Percentiles rank a stretch among this genome's conserved stretches.
Evolutionary conservation across 495 filamentous ascomycete genomes (phyloP).

Genomic region (Xylaria intraflava): DNA sequence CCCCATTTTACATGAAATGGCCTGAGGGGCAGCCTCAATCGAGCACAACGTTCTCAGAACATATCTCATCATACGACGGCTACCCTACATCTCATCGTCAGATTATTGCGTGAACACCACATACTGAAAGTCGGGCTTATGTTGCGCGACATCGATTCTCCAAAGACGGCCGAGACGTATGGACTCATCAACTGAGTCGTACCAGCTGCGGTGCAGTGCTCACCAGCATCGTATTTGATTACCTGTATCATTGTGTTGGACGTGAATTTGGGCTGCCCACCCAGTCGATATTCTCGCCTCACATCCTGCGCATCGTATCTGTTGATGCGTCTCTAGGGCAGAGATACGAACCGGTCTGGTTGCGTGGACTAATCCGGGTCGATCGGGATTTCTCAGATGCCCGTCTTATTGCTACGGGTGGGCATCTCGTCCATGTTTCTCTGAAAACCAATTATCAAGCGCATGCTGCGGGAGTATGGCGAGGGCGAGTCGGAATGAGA

Average conservation of each 20-base stretch:
- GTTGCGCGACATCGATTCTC: constrained; percentile 49
- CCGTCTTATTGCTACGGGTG: constrained; percentile 57
- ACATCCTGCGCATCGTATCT: constrained; percentile 52
- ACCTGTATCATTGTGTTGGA: constrained; percentile 41
- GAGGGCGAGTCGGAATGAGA: neutral
- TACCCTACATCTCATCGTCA: constrained; percentile 41
- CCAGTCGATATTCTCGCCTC: too few species aligned
- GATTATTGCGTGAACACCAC: constrained; percentile 67
- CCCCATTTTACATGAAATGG: constrained; percentile 59
- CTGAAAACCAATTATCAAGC: constrained; percentile 10
- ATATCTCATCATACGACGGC: constrained; percentile 42
- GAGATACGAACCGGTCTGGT: constrained; percentile 35
- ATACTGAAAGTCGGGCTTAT: constrained; percentile 63
- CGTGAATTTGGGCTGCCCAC: constrained; percentile 25
- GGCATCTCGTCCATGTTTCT: constrained; percentile 45
- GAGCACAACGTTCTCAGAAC: constrained; percentile 42
- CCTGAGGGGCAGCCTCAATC: constrained; percentile 42
- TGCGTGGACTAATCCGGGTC: constrained; percentile 54
- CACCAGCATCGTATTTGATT: constrained; percentile 47
- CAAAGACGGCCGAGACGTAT: constrained; percentile 54
- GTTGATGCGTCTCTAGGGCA: constrained; percentile 46
- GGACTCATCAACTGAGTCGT: constrained; percentile 43
- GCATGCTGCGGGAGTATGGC: neutral
- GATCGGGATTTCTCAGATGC: constrained; percentile 55
- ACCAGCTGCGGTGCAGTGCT: constrained; percentile 54